Conservation (phyloP, 176 grass and related monocot species). For the Phyllostachys edulis region DNA sequence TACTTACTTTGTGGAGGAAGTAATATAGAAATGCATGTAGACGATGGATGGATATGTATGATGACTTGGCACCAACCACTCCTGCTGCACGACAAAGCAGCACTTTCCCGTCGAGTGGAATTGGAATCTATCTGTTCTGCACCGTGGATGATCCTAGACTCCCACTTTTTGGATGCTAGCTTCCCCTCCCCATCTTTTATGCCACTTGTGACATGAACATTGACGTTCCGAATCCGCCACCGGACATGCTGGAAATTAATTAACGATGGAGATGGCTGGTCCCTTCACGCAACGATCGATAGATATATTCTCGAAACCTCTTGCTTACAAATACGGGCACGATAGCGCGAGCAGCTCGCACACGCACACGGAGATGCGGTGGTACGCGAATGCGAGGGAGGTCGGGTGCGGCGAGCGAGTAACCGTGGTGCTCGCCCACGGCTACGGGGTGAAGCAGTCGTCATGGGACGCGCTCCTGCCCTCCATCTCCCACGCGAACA, state of each 20-base stretch:
- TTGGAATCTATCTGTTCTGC: background rate
- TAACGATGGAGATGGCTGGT: no score
- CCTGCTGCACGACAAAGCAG: background rate
- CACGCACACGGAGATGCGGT: background rate
- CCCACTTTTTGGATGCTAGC: no score
- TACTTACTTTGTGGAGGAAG: no score
- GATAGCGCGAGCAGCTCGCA: no score
- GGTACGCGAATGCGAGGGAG: slow-evolving; percentile 54
- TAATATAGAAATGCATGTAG: background rate
- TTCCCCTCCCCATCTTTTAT: no score
- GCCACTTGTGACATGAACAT: no score
- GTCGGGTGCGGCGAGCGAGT: slow-evolving; percentile 28
- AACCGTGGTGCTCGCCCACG: slow-evolving; percentile 68
- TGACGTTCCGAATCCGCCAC: no score
- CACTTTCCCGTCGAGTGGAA: background rate
- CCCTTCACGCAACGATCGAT: no score
- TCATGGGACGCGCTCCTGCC: slow-evolving; percentile 62
- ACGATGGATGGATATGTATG: background rate
- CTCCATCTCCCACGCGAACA: slow-evolving; percentile 24
- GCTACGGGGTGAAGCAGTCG: slow-evolving; percentile 62
- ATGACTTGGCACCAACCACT: background rate
- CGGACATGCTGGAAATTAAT: no score
- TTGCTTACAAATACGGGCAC: no score
- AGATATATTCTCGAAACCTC: no score
- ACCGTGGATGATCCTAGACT: no score